A percentile compares a stretch with the other conserved stretches of the same genome.
These are phyloP conservation scores for Taiozyma sp. DNA, from an alignment of 1,139 yeast genomes.

Conservation along the genomic window DNA sequence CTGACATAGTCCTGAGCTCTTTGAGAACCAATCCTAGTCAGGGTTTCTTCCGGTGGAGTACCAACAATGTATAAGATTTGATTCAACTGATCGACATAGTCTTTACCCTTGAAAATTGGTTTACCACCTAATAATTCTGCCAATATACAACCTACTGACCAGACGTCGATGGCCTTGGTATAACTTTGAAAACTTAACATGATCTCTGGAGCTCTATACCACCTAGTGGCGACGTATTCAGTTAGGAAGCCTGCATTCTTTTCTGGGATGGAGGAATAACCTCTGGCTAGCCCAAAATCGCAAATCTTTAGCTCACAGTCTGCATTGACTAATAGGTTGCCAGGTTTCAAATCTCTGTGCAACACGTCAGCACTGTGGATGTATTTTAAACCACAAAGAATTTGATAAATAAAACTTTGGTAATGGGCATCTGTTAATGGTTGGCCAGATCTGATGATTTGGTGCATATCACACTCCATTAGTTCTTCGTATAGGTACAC, in stretches of 20 bases:
- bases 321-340: conserved; percentile 86
- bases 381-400: conserved; percentile 86
- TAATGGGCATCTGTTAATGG: conserved; percentile 93
- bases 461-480: conserved; percentile 99
- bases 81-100: conserved; percentile 91
- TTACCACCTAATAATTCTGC: conserved; percentile 92
- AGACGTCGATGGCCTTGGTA: conserved; percentile 91
- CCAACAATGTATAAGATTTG: conserved; percentile 83
- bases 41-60: conserved; percentile 82
- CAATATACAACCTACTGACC: conserved; percentile 96
- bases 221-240: conserved; percentile 95
- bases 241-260: conserved; percentile 89
- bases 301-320: conserved; percentile 95
- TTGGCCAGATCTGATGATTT: conserved; percentile 89
- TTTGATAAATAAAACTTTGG: conserved; percentile 89
- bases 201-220: conserved; percentile 98
- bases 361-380: conserved; percentile 95
- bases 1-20: conserved; percentile 92
- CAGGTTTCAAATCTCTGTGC: conserved; percentile 93
- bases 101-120: conserved; percentile 90
- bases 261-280: conserved; percentile 80
- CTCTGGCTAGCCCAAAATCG: conserved; percentile 95
- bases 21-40: conserved; percentile 78
- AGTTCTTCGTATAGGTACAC: conserved; percentile 88
- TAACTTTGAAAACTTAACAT: conserved; percentile 91